Base-by-base conservation (phyloP, 371 early-diverging fungal genomes). In the Umbelopsis sp. region DNA sequence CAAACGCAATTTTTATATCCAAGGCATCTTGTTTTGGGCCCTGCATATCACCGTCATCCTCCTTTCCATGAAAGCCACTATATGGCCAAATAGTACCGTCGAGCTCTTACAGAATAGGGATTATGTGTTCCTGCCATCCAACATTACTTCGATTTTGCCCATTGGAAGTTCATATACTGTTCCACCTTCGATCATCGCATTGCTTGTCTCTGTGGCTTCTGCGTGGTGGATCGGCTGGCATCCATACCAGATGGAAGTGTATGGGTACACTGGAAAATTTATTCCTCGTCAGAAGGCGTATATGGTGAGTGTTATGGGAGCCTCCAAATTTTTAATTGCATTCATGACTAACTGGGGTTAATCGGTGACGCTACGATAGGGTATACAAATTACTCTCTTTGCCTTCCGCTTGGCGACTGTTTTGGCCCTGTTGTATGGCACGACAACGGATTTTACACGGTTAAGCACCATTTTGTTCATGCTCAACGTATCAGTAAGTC, bases 231-330 rank as follows among this genome's bases (percentile, higher is more conserved):
- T 35, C n/a, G 10, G 5, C 8, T 57, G 57, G 57, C 57, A 57
- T 16, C 57, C 57, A 35, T n/a, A 35, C 6, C 57, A 57, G 18
- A 57, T 57, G 57, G 57, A 57, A 57, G 57, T 57, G 32, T 57
- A 57, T 35, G 57, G 57, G 9, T 57, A 57, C 8, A 35, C 57
- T 1, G 57, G 57, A 18, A 57, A 57, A 16, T 57, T 35, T 18
- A 29, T 57, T 2, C 57, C 29, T 35, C 57, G 57, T 11, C 57
- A 25, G 7, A 35, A 29, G 12, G 18, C 35, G 16, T 57, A 57
- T 6, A 24, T 25, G 57, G 57, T 57, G 11, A 57, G 35, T 35
- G 29, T 25, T 18, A 29, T 14, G 35, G 14, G 25, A 29, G 4
- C 22, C 1, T 10, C 12, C 52, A 25, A 20, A 0, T 22, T 3